These are phyloP conservation scores for Termitomyces sp. DNA, from an alignment of 768 basidiomycete genomes.

Conservation along the genomic window DNA sequence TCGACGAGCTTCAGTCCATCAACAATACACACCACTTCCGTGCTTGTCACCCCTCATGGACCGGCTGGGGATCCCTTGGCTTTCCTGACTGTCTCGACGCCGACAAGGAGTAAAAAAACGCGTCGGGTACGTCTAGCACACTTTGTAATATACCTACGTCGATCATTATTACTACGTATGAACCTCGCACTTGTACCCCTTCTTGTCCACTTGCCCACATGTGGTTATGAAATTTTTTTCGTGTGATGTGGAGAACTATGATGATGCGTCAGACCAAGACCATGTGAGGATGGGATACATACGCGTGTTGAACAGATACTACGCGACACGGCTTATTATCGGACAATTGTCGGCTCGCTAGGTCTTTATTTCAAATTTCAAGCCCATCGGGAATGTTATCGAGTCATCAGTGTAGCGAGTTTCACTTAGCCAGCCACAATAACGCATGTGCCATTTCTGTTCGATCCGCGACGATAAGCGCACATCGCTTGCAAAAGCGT, in stretches of 20 bases:
- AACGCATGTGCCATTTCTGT: no score
- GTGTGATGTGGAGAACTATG: background rate
- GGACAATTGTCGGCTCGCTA: background rate
- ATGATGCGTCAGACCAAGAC: background rate
- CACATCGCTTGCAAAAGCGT: no score
- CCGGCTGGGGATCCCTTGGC: conserved; percentile 18
- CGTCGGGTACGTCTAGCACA: no score
- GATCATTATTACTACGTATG: background rate
- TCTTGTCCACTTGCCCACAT: no score
- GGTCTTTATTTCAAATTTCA: no score
- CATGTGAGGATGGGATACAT: background rate
- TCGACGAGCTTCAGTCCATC: conserved; percentile 53
- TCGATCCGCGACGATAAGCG: no score
- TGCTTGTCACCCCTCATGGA: conserved; percentile 49
- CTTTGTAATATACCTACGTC: background rate
- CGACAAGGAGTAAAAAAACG: conserved; percentile 5
- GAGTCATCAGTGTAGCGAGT: no score
- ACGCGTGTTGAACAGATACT: background rate
- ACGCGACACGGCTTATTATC: background rate
- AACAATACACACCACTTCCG: conserved; percentile 63
- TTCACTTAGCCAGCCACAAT: no score
- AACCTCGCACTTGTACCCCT: background rate
- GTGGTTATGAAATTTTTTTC: background rate
- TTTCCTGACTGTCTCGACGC: conserved; percentile 19
- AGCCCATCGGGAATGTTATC: no score